These are phyloP conservation scores for Boletus huronensis DNA, from an alignment of 768 basidiomycete genomes.

Conservation along the genomic window DNA sequence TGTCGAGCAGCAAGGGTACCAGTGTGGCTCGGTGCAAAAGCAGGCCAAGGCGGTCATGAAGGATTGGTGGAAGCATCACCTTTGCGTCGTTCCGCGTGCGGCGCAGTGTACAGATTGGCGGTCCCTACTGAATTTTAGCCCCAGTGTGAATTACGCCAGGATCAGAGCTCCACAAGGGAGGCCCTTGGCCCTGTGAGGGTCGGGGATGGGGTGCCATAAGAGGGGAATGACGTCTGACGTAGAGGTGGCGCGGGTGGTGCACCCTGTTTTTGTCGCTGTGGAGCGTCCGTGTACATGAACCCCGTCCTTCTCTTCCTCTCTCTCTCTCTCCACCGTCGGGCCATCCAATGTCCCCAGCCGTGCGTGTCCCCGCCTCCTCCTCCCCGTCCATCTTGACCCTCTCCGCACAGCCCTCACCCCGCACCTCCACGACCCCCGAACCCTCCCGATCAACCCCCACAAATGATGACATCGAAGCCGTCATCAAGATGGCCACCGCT, in stretches of 20 bases:
- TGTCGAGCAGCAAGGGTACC: too few species aligned
- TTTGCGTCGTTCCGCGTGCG: neutral
- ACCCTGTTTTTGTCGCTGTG: constrained; percentile 37
- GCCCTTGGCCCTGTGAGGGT: neutral
- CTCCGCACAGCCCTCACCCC: constrained; percentile 12
- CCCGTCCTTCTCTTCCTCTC: constrained; percentile 10
- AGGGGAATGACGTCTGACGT: constrained; percentile 33
- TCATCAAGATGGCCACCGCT: constrained; percentile 89
- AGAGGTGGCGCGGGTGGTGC: constrained; percentile 31
- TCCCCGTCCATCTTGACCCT: neutral
- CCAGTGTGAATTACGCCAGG: neutral
- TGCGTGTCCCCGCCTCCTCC: neutral
- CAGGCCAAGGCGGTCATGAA: neutral
- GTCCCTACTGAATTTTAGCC: too few species aligned
- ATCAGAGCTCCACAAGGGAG: neutral
- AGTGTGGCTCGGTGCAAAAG: neutral
- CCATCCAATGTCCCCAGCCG: constrained; percentile 18
- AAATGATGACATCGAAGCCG: constrained; percentile 86
- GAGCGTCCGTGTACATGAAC: constrained; percentile 32
- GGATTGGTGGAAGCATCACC: neutral
- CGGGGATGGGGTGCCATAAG: constrained; percentile 9
- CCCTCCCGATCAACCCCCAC: constrained; percentile 39
- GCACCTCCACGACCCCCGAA: constrained; percentile 5
- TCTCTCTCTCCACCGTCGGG: neutral
- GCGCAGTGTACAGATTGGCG: neutral